A percentile compares a stretch with the other conserved stretches of the same genome.
Conservation (phyloP, 2,329 filamentous ascomycete species). For the Tricladium varicosporioides region DNA sequence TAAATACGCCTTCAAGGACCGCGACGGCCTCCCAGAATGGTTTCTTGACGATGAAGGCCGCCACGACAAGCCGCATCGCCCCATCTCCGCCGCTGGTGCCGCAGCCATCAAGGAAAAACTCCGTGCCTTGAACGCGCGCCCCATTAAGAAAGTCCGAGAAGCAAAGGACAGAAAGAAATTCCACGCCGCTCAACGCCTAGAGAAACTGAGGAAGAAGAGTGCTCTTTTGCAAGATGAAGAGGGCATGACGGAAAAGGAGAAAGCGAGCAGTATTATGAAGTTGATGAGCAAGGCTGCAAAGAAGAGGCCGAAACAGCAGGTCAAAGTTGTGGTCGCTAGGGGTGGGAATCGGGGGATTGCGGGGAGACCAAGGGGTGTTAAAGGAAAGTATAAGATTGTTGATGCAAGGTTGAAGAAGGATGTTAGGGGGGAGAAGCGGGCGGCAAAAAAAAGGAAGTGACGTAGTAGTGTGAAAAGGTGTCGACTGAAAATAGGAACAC, state of each 20-base stretch:
- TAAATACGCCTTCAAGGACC: slow-evolving; percentile 85
- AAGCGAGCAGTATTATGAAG: slow-evolving; percentile 78
- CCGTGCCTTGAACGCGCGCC: slow-evolving; percentile 87
- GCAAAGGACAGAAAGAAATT: slow-evolving; percentile 97
- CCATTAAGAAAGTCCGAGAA: slow-evolving; percentile 98
- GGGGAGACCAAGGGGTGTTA: slow-evolving; percentile 85
- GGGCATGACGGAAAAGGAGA: slow-evolving; percentile 92
- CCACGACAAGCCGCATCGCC: slow-evolving; percentile 81
- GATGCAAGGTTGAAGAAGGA: slow-evolving; percentile 97
- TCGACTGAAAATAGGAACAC: neutral
- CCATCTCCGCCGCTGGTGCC: slow-evolving; percentile 88
- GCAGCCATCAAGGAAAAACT: slow-evolving; percentile 92
- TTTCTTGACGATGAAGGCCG: slow-evolving; percentile 88
- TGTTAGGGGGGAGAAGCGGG: slow-evolving; percentile 79
- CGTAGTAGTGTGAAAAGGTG: neutral
- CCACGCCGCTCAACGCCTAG: slow-evolving; percentile 83
- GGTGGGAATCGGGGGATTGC: slow-evolving; percentile 82
- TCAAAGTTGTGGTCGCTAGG: slow-evolving; percentile 85
- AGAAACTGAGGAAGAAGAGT: slow-evolving; percentile 98
- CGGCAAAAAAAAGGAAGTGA: slow-evolving; percentile 67
- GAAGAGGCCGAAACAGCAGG: slow-evolving; percentile 80
- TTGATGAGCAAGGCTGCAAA: slow-evolving; percentile 78
- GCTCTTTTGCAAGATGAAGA: slow-evolving; percentile 86
- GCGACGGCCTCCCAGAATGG: slow-evolving; percentile 93
- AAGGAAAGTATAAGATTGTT: slow-evolving; percentile 97